phyloP scores from a whole-genome alignment of 768 basidiomycete species.

The Collybia mongolica region DNA sequence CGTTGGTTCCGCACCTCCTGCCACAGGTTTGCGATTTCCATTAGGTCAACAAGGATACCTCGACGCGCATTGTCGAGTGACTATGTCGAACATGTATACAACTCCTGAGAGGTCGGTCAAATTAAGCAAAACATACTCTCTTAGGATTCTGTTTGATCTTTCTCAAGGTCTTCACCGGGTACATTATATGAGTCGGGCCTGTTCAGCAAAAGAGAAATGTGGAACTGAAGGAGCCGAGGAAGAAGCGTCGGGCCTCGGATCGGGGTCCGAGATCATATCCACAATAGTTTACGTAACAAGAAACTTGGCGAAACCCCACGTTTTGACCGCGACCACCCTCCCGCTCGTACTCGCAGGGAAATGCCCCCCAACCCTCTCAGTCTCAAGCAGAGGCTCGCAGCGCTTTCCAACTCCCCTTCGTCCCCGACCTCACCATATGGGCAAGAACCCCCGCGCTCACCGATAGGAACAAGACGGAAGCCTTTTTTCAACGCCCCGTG shows the following conservation, averaged over 20 bases:
- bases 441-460: constrained; percentile 19
- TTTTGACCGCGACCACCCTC: background rate
- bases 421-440: constrained; percentile 39
- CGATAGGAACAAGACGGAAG: constrained; percentile 27
- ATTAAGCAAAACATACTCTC: constrained; percentile 1
- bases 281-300: background rate
- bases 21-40: constrained; percentile 6
- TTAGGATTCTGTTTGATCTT: constrained; percentile 1
- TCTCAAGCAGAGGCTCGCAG: constrained; percentile 67
- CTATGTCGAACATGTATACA: background rate
- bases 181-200: background rate
- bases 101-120: background rate
- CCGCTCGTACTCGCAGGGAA: constrained; percentile 8
- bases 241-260: background rate
- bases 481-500: constrained; percentile 53
- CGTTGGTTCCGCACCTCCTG: constrained; percentile 14
- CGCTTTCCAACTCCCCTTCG: constrained; percentile 54
- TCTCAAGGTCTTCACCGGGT: background rate
- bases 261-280: background rate
- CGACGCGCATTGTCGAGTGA: constrained; percentile 3
- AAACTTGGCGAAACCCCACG: background rate
- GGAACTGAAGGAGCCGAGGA: no score
- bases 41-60: background rate
- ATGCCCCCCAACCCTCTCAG: constrained; percentile 32
- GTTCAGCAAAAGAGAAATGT: no score